phyloP scores from a whole-genome alignment of 768 basidiomycete species.

The Exsudoporus frostii region DNA sequence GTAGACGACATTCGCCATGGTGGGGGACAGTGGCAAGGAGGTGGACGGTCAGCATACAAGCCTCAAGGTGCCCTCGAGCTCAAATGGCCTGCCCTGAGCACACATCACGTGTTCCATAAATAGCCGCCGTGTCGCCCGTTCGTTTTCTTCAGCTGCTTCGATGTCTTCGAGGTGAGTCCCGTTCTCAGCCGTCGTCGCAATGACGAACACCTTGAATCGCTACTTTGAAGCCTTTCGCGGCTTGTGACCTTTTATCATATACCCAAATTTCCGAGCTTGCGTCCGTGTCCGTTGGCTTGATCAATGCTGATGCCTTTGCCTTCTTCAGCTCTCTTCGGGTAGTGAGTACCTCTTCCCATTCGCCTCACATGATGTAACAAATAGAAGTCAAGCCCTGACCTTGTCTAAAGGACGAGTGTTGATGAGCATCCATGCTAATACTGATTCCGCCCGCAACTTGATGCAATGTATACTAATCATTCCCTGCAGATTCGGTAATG shows the following conservation, averaged over 20 bases:
- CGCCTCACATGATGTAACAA: slow-evolving; percentile 55
- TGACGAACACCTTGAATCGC: slow-evolving; percentile 83
- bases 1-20: slow-evolving; percentile 72
- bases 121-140: neutral
- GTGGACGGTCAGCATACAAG: slow-evolving; percentile 1
- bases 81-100: slow-evolving; percentile 34
- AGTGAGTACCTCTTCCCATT: slow-evolving; percentile 35
- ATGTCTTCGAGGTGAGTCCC: slow-evolving; percentile 32
- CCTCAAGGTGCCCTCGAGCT: slow-evolving; percentile 10
- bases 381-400: slow-evolving; percentile 93
- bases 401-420: slow-evolving; percentile 67
- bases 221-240: slow-evolving; percentile 69
- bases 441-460: slow-evolving; percentile 42
- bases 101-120: slow-evolving; percentile 32
- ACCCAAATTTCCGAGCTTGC: slow-evolving; percentile 88
- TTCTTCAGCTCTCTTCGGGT: neutral
- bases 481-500: slow-evolving; percentile 3
- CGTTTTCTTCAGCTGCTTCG: neutral
- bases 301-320: slow-evolving; percentile 10
- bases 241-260: slow-evolving; percentile 70
- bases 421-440: slow-evolving; percentile 91
- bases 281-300: neutral
- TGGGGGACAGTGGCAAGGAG: slow-evolving; percentile 23
- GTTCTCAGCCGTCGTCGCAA: slow-evolving; percentile 19
- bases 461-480: slow-evolving; percentile 16